Evolutionary conservation across 768 basidiomycete species (phyloP), one percentile per base, ranked within the genome.

Genomic region (Serendipita sp.): DNA sequence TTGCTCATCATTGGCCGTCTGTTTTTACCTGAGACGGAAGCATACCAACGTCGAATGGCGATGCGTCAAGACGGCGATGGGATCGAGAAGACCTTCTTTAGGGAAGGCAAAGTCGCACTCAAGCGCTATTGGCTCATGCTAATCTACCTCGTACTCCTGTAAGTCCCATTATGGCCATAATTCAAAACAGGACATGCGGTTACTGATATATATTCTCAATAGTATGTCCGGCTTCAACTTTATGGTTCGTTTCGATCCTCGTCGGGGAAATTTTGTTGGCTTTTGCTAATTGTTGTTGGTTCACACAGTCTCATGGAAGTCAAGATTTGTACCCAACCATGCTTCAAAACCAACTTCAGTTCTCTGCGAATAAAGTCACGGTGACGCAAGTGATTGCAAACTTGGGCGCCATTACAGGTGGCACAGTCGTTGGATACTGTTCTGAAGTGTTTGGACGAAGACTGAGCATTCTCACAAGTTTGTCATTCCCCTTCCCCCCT

Each of bases 281-380:
- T 23, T 23, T 23, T 23, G 0, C 23, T 23, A 23, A 23, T 23
- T 23, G 23, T 23, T 23, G 23, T 23, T 23, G 23, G 23, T 23
- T 23, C 23, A 23, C 23, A 38, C 56, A 60, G 56, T 60, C 56
- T 34, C 56, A 60, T 38, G 56, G 56, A 60, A 60, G 56, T 35
- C 81, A 84, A 78, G 86, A 89, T 74, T 72, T 88, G n/a, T 91
- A 89, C 74, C 89, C 89, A 60, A 88, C 85, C 7, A 91, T 88
- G 71, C 76, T 91, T 60, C 73, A 83, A 64, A 74, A 73, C 1
- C 77, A 82, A 28, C 91, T 91, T 71, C 76, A 78, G 15, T 83
- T 91, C 71, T 72, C 76, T 41, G 32, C 77, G 0, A 78, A 83
- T 67, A 70, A 78, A 67, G 80, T 89, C 0, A 87, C 86, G 3